Base-by-base conservation (phyloP, 352 stramenopile species). In the Phytopythium ostracodes region DNA sequence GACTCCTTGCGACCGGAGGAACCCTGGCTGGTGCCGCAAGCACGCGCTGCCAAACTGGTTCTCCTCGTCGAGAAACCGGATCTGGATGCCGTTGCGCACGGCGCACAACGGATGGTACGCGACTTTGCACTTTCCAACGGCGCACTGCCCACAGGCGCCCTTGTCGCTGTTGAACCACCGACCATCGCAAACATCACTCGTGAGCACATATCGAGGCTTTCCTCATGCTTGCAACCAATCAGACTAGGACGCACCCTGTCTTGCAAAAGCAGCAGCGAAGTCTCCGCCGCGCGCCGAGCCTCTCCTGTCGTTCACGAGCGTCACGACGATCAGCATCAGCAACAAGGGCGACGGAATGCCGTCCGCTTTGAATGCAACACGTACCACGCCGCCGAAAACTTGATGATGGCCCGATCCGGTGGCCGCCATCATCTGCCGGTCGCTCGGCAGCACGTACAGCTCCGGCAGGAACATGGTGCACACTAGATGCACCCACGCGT, bases 401-500 rank as follows among this genome's bases (percentile, higher is more conserved):
- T 90, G 79, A 14, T 31, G 35, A n/a, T 59, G 33, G 27, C 27
- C 20, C 31, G 18, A 36, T 24, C 40, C 29, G 42, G 59, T 43
- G 20, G 31, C 20, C 59, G 52, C 25, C 29, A 43, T 12, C 51
- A 27, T 12, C 27, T 40, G 25, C 2, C 29, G 51, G 51, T 59
- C 54, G 11, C 50, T 65, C 15, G 58, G 27, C 25, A 72, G 66
- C 18, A 93, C 50, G 53, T 79, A 87, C 1, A 93, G 63, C 66
- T 93, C 84, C 0, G 82, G 82, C n/a, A 94, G 63, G 60, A 87
- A 91, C 78, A 91, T 88, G 53, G 81, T 82, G 71, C 85, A 94
- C 0, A 78, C 71, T 57, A 91, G 76, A 64, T 94, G 85, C 18
- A 94, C 79, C 85, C 85, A 94, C 31, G 73, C 62, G 42, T 75